Base-by-base conservation (phyloP, 2,329 filamentous ascomycete genomes). In the Scedosporium aurantiacum region DNA sequence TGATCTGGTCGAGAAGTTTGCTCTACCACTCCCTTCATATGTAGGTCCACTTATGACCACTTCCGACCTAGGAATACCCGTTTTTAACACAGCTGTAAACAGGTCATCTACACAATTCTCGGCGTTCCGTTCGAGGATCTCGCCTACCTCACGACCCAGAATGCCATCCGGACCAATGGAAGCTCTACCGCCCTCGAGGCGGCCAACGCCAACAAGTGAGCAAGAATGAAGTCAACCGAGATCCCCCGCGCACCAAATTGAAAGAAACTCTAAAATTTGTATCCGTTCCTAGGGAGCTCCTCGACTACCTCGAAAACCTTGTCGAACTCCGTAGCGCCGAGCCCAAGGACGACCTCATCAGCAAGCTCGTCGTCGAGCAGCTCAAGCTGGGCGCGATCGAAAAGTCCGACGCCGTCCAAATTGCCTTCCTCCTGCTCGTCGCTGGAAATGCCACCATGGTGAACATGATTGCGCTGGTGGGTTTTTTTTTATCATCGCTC, bases 371-470 rank as follows among this genome's bases (percentile, higher is more conserved):
- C 23, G 70, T 70, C 1, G 73, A 78, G 45, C 75, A 79, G 52
- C 68, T 76, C 6, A 72, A 71, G 47, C 65, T 70, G 1, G 75
- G 75, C 0, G 69, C 72, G 37, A 71, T 77, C 14, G 68, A 70
- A 1, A 76, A 73, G 63, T 68, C 72, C 0, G 76, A 78, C 45
- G 72, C 73, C 1, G 70, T 79, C 1, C 76, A 79, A 61, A 78
- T 80, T 56, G 76, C 78, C 0, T 80, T 81, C 41, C 67, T 81
- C 6, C 69, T 80, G 4, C 72, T 81, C 1, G 78, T 79, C 1
- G 78, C 79, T 0, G 78, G 78, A 2, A 82, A 81, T 43, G 79
- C 78, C 0, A 80, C 79, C 0, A 78, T 80, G 75, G 74, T 80
- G 4, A 79, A 75, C 65, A 80, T 78, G 74, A 80, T 80, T 61